phyloP scores from a whole-genome alignment of 192 early-diverging fungal species.

The Backusella macrospora region DNA sequence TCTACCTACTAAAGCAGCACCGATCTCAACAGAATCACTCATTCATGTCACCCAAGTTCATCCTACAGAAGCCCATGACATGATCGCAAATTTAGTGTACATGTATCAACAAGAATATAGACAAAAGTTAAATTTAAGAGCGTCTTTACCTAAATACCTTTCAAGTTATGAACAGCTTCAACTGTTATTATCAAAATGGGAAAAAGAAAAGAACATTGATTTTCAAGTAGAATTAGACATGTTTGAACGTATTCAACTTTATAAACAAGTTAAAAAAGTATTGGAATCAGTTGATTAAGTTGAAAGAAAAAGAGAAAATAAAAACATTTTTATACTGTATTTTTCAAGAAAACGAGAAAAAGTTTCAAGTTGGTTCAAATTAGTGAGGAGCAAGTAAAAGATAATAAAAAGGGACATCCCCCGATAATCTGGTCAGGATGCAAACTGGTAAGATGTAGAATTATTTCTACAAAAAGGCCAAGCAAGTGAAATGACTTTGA shows the following conservation, averaged over 20 bases:
- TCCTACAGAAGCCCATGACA: conserved; percentile 19
- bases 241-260: conserved; percentile 30
- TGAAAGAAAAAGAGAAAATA: background rate
- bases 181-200: conserved; percentile 22
- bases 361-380: no score
- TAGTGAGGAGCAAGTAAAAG: no score
- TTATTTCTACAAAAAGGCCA: no score
- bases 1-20: background rate
- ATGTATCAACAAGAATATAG: conserved; percentile 24
- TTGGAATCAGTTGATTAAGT: conserved; percentile 26
- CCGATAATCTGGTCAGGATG: no score
- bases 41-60: conserved; percentile 24
- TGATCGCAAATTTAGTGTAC: conserved; percentile 7
- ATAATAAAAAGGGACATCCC: no score
- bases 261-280: conserved; percentile 33
- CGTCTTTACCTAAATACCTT: background rate
- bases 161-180: background rate
- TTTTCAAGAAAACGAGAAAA: no score
- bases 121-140: conserved; percentile 13
- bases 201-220: conserved; percentile 22
- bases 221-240: conserved; percentile 19
- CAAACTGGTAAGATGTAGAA: no score
- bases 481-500: no score
- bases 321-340: background rate
- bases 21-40: conserved; percentile 25